Evolutionary conservation across 2,329 filamentous ascomycete genomes (phyloP).

Genomic region (Metarhizium sp.): DNA sequence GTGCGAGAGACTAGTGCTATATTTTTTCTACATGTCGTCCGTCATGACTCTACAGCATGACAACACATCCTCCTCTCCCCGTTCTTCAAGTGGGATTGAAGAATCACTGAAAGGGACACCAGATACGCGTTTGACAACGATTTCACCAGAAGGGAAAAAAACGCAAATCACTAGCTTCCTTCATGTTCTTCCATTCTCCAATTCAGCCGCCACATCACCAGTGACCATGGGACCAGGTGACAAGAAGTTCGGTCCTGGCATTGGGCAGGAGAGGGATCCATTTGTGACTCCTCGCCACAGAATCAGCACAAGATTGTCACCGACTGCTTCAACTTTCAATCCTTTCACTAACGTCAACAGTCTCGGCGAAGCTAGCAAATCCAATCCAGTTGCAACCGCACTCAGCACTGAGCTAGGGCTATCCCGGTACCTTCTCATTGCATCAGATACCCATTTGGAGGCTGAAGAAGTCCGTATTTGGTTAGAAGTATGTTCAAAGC

Average conservation of each 20-base stretch:
- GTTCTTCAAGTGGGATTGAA: slow-evolving; percentile 39
- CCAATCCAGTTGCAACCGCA: slow-evolving; percentile 19
- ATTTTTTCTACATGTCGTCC: neutral
- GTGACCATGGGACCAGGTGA: slow-evolving; percentile 15
- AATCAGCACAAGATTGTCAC: slow-evolving; percentile 42
- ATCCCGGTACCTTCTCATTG: slow-evolving; percentile 35
- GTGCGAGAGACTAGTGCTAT: neutral
- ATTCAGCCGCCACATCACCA: slow-evolving; percentile 8
- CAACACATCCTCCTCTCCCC: slow-evolving; percentile 40
- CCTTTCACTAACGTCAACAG: slow-evolving; percentile 25
- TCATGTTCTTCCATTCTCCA: slow-evolving; percentile 19
- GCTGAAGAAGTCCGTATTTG: slow-evolving; percentile 31
- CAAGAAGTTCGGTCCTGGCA: slow-evolving; percentile 14
- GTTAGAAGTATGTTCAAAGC: slow-evolving; percentile 29
- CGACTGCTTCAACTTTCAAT: slow-evolving; percentile 53
- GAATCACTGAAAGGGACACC: slow-evolving; percentile 55
- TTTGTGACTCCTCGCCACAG: slow-evolving; percentile 35
- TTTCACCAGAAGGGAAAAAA: slow-evolving; percentile 50
- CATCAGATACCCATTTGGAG: slow-evolving; percentile 20
- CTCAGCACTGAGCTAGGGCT: slow-evolving; percentile 38
- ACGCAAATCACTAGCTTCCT: slow-evolving; percentile 25
- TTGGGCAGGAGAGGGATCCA: slow-evolving; percentile 38
- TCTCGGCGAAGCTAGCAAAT: slow-evolving; percentile 11
- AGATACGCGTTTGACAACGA: slow-evolving; percentile 52
- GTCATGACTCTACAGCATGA: slow-evolving; percentile 18